Evolutionary conservation across 2,329 filamentous ascomycete genomes (phyloP), one percentile per base, ranked within the genome.

Genomic region (Macrophomina pseudophaseolina): DNA sequence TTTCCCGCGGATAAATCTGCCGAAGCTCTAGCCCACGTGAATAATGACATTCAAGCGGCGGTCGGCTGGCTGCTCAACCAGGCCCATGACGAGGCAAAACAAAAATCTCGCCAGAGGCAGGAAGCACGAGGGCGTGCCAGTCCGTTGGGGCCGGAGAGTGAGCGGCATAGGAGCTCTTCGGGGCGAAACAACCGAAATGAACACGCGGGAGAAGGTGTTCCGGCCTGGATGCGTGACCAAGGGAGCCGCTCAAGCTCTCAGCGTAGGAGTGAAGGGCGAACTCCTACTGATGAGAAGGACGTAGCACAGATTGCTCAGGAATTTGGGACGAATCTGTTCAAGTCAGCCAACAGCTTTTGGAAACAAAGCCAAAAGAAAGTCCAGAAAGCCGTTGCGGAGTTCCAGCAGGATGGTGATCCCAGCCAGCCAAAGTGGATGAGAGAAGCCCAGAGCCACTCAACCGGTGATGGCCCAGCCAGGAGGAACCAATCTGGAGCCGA

Each of bases 351-450:
- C 71, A 94, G 92, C 0, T 81, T 98, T 0, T 99, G 95, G 95
- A 99, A 97, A 76, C 92, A 91, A 3, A 90, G 94, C 0, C 92
- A 94, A 74, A 99, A 97, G 79, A 94, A 92, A 76, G 87, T 98
- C 67, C 93, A 97, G 73, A 93, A 95, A 78, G 94, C 93, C 4
- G 91, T 98, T 40, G 89, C 93, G 8, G 95, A 99, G 16, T 91
- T 98, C 67, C 87, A 88, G 71, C 80, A 84, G 64, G 90, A 89
- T n/a, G 83, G 84, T 32, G 93, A 97, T 74, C 85, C 91, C 2
- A 91, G 78, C 73, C 92, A 97, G 75, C 95, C 95, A 0, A 95
- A 92, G 75, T 99, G 95, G 95, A 97, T 99, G 94, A 89, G 91
- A 72, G 91, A 94, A 66, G 85, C 88, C 3, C 85, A 87, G 66